Base-by-base conservation (phyloP, 495 filamentous ascomycete genomes). In the Penicillium macrosclerotiorum region DNA sequence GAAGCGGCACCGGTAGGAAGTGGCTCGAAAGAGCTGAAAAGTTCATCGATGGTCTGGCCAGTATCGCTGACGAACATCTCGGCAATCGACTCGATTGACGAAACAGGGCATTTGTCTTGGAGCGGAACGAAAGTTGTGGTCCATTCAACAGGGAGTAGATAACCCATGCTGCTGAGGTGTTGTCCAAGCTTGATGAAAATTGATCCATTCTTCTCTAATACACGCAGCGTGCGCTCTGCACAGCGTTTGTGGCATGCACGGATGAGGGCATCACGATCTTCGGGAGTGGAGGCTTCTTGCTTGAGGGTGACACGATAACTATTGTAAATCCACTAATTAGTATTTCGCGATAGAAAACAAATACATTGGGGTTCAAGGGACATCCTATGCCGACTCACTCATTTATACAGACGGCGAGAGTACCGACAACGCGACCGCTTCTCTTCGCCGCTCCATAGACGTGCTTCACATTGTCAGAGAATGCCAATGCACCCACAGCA, bases 151-250 rank as follows among this genome's bases (percentile, higher is more conserved):
- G 94, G 93, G 5, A 99, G 80, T 8, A 99, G 76, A 62, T 99
- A 99, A 56, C 90, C 90, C 89, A 99, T 90, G 49, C 90, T 93
- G 60, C 87, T 93, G 65, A 99, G 67, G 71, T 99, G 93, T 53
- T 99, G 93, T 17, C 93, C 93, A 19, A 99, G 69, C 65, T 99
- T 99, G 59, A 99, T 97, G 55, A 97, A 99, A 55, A 99, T 90
- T 5, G 91, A 95, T 27, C 93, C 93, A 69, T 94, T 97, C 70
- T 84, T 86, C 73, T 99, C 92, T 20, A 99, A 69, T 0, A 93
- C 90, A 26, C 75, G 74, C 13, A 97, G 71, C 8, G 93, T 96
- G 42, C 93, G 82, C 55, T 87, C 77, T 9, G 93, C 94, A 68
- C 93, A 99, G 59, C 93, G 80, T 64, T 92, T 85, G 69, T 99